Evolutionary conservation across 257 asterid genomes (phyloP).

Genomic region (Perilla frutescens): DNA sequence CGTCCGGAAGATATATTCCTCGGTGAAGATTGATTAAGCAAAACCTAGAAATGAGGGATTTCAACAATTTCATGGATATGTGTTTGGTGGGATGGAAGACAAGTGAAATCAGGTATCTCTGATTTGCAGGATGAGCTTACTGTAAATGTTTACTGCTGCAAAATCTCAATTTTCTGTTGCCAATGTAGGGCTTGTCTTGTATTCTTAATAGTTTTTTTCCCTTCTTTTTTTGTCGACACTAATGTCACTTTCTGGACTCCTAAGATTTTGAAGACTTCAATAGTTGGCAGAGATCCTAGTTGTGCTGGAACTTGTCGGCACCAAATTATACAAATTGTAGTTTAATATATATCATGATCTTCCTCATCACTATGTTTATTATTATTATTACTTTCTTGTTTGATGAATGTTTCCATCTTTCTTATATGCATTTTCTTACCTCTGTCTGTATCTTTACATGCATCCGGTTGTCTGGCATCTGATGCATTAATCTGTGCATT

Average conservation of each 20-base stretch:
- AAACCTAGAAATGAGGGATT: constrained; percentile 7
- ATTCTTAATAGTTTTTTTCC: constrained; percentile 24
- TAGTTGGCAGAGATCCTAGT: constrained; percentile 28
- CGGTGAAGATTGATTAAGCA: constrained; percentile 83
- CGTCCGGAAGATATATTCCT: constrained; percentile 83
- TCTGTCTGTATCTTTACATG: no score
- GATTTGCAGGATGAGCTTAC: constrained; percentile 41
- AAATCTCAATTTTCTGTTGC: constrained; percentile 33
- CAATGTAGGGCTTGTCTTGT: constrained; percentile 41
- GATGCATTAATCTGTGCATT: no score
- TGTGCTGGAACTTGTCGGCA: constrained; percentile 20
- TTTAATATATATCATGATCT: constrained; percentile 10
- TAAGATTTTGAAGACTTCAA: constrained; percentile 40
- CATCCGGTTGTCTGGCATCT: no score
- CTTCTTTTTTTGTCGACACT: not conserved
- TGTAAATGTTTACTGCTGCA: constrained; percentile 46
- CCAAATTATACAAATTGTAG: constrained; percentile 35
- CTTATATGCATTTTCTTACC: not conserved
- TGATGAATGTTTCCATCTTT: not conserved
- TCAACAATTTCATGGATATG: not conserved
- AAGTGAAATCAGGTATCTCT: constrained; percentile 35
- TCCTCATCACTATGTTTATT: not conserved
- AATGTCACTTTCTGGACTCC: constrained; percentile 27
- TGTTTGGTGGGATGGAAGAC: constrained; percentile 30
- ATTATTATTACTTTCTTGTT: not conserved